Conservation (phyloP, 306 rosid genomes). For the Vigna angularis region DNA sequence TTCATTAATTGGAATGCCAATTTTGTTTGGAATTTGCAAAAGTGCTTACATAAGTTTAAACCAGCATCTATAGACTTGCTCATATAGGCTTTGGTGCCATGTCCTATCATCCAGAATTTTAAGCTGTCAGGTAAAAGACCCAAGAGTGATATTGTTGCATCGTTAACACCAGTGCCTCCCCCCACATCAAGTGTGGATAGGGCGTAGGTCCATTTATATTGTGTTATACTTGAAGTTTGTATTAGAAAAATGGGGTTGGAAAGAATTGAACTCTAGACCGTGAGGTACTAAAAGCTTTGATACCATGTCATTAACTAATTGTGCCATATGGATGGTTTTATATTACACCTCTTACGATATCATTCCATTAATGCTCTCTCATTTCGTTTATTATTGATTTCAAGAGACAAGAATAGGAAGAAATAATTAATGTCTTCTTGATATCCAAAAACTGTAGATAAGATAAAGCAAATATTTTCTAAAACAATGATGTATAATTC, state of each 20-base stretch:
- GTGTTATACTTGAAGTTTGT: neutral
- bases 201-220: neutral
- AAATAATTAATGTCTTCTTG: constrained; percentile 1
- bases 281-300: neutral
- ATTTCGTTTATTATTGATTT: constrained; percentile 2
- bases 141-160: neutral
- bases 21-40: neutral
- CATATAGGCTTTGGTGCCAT: neutral
- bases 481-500: neutral
- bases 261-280: neutral
- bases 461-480: neutral
- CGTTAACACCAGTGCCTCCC: neutral
- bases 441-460: neutral
- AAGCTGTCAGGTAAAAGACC: neutral
- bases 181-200: neutral
- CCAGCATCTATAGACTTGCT: neutral
- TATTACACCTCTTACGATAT: neutral
- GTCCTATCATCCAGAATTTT: neutral
- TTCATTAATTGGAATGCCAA: neutral
- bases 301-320: neutral
- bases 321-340: neutral
- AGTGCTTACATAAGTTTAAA: neutral
- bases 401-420: constrained; percentile 5
- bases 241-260: neutral
- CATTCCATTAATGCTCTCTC: neutral